These are phyloP conservation scores for Aegilops tauschii DNA, from an alignment of 176 grass and related monocot species.

Conservation along the genomic window DNA sequence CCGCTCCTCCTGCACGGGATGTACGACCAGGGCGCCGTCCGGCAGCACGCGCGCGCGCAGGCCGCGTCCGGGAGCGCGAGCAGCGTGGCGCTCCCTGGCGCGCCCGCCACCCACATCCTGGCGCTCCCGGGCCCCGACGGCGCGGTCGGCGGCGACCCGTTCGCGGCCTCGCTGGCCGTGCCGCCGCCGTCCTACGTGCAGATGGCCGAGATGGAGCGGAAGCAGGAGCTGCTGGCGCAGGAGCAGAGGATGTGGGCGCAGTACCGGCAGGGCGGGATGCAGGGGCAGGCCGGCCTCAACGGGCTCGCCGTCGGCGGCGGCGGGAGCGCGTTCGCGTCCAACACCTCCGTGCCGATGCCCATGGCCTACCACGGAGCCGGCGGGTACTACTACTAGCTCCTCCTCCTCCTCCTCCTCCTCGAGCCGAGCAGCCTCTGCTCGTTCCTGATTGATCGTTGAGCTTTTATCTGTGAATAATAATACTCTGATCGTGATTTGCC, in stretches of 20 bases:
- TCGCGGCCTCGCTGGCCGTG: constrained; percentile 60
- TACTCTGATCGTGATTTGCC: background rate
- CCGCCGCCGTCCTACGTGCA: constrained; percentile 80
- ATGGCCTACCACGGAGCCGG: constrained; percentile 41
- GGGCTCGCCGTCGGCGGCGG: constrained; percentile 24
- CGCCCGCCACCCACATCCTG: constrained; percentile 27
- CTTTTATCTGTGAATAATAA: background rate
- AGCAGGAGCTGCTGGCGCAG: constrained; percentile 69
- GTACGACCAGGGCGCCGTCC: constrained; percentile 70
- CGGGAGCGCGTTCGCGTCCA: constrained; percentile 32
- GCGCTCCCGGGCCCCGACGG: constrained; percentile 66
- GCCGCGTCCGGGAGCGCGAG: constrained; percentile 57
- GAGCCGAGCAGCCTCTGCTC: background rate
- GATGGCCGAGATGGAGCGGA: constrained; percentile 79
- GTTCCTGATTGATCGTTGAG: background rate
- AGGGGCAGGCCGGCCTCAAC: constrained; percentile 43
- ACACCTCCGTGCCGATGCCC: constrained; percentile 42
- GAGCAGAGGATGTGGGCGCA: constrained; percentile 82
- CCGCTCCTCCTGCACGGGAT: constrained; percentile 67
- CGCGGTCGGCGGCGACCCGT: constrained; percentile 55
- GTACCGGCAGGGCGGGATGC: constrained; percentile 61
- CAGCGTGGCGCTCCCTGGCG: constrained; percentile 49
- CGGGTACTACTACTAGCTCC: constrained; percentile 39
- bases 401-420: too few species aligned
- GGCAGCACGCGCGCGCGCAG: constrained; percentile 49